These are phyloP conservation scores for Oryza glumipatula DNA, from an alignment of 176 grass and related monocot species.

Conservation along the genomic window DNA sequence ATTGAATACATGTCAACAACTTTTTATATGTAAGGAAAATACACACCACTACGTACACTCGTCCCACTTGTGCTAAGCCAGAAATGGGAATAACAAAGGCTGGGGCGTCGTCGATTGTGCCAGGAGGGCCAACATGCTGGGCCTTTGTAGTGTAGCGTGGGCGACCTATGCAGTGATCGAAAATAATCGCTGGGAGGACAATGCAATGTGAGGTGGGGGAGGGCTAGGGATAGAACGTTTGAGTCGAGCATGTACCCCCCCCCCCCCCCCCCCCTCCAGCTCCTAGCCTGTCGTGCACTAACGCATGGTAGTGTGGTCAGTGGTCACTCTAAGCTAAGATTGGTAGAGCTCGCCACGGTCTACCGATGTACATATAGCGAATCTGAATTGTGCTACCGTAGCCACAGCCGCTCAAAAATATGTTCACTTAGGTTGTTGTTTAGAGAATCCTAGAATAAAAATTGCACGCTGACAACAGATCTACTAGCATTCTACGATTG, in stretches of 20 bases:
- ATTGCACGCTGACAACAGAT: neutral
- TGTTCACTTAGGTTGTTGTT: neutral
- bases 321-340: constrained; percentile 7
- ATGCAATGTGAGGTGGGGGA: neutral
- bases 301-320: neutral
- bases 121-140: neutral
- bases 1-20: no score
- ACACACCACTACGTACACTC: no score
- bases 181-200: neutral
- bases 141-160: constrained; percentile 33
- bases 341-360: neutral
- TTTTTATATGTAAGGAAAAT: no score
- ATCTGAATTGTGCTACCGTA: neutral
- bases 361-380: neutral
- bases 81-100: neutral
- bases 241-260: neutral
- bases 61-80: neutral
- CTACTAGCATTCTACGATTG: constrained; percentile 11
- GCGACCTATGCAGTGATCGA: constrained; percentile 15
- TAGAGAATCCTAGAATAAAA: neutral
- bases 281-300: constrained; percentile 1
- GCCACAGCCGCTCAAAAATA: neutral
- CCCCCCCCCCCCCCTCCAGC: neutral
- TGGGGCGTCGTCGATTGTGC: neutral
- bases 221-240: neutral